Conservation (phyloP, 2,329 filamentous ascomycete genomes). For the Aureobasidium uvarum region DNA sequence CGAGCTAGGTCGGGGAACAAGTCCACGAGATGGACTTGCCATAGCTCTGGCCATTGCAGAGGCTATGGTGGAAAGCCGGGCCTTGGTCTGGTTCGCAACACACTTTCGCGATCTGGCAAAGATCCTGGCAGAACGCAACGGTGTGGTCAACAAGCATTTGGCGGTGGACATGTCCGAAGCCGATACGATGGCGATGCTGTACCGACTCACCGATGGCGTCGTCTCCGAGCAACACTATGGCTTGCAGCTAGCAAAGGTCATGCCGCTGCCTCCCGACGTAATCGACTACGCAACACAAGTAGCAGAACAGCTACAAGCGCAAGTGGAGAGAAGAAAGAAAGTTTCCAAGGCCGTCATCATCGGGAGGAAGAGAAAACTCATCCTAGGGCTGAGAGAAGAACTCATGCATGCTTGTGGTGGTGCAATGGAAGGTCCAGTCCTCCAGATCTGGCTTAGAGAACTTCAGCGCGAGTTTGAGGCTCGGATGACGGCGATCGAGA, state of each 20-base stretch:
- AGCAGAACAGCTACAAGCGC: slow-evolving; percentile 58
- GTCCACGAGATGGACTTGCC: slow-evolving; percentile 79
- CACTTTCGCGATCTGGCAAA: slow-evolving; percentile 83
- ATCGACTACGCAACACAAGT: slow-evolving; percentile 67
- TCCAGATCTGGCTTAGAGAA: slow-evolving; percentile 63
- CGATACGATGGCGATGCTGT: slow-evolving; percentile 78
- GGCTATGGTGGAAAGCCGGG: slow-evolving; percentile 72
- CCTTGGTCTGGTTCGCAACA: slow-evolving; percentile 88
- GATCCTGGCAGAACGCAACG: slow-evolving; percentile 70
- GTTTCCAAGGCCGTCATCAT: slow-evolving; percentile 59
- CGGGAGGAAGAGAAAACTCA: slow-evolving; percentile 66
- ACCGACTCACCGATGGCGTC: slow-evolving; percentile 72
- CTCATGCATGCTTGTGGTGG: slow-evolving; percentile 66
- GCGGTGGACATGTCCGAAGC: slow-evolving; percentile 60
- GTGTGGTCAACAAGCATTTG: slow-evolving; percentile 81
- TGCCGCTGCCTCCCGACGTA: slow-evolving; percentile 68
- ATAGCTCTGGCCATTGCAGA: slow-evolving; percentile 91
- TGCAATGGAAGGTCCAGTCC: slow-evolving; percentile 60
- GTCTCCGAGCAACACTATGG: slow-evolving; percentile 76
- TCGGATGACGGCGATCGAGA: slow-evolving; percentile 66
- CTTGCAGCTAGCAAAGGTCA: slow-evolving; percentile 71
- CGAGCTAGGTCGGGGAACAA: slow-evolving; percentile 78
- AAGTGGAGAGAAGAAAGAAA: slow-evolving; percentile 53
- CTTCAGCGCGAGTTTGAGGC: slow-evolving; percentile 73
- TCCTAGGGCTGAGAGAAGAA: slow-evolving; percentile 70